Conservation (phyloP, 768 basidiomycete genomes). For the Hygrophorus pudorinus region DNA sequence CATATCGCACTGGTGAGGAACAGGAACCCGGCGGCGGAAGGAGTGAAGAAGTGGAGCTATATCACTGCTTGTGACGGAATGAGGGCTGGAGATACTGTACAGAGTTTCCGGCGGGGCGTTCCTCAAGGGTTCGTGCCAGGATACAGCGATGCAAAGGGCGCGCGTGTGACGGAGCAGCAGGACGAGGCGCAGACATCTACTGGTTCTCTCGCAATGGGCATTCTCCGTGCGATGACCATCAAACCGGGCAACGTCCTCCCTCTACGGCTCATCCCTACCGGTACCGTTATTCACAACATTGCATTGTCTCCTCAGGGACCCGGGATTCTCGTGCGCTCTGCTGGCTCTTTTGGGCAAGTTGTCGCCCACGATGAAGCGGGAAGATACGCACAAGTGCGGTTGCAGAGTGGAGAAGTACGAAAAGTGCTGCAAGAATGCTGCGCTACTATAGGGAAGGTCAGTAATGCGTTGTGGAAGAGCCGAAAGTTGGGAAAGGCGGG, state of each 20-base stretch:
- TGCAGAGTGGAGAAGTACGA: slow-evolving; percentile 91
- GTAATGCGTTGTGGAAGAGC: slow-evolving; percentile 85
- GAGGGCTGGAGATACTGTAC: slow-evolving; percentile 78
- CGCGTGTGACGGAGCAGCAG: slow-evolving; percentile 10
- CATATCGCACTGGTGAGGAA: slow-evolving; percentile 87
- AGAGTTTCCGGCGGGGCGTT: slow-evolving; percentile 79
- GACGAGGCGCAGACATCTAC: slow-evolving; percentile 24
- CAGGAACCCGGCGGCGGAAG: slow-evolving; percentile 42
- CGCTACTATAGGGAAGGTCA: slow-evolving; percentile 87
- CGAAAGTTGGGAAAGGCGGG: slow-evolving; percentile 88
- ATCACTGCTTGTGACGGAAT: slow-evolving; percentile 89
- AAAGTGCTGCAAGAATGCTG: slow-evolving; percentile 71
- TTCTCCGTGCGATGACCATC: slow-evolving; percentile 74
- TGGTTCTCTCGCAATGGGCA: slow-evolving; percentile 68
- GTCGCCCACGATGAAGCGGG: slow-evolving; percentile 66
- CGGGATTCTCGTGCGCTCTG: slow-evolving; percentile 79
- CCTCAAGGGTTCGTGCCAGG: slow-evolving; percentile 65
- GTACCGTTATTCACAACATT: slow-evolving; percentile 82
- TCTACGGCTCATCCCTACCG: slow-evolving; percentile 84
- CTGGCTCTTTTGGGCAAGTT: slow-evolving; percentile 78
- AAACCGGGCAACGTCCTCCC: slow-evolving; percentile 92
- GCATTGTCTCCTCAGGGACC: slow-evolving; percentile 67
- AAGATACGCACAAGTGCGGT: slow-evolving; percentile 69
- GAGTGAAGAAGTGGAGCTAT: slow-evolving; percentile 67
- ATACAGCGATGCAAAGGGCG: slow-evolving; percentile 19